Base-by-base conservation (phyloP, 2,329 filamentous ascomycete species). In the Monosporascus sp. region DNA sequence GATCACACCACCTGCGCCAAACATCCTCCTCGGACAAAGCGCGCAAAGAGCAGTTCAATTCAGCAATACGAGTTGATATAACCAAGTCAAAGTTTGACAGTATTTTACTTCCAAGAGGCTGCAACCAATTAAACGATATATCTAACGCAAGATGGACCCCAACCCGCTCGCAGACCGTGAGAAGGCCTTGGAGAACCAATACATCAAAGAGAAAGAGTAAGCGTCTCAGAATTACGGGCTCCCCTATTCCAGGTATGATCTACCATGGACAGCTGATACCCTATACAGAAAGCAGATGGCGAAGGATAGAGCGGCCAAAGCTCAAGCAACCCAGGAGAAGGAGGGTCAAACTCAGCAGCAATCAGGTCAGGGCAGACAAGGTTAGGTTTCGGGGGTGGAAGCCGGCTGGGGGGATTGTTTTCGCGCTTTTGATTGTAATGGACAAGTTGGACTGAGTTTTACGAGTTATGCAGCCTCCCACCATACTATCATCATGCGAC, bases 161-260 rank as follows among this genome's bases (percentile, higher is more conserved):
- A 66, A 64, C 28, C 64, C 64, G 1, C 60, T 66, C 9, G 55
- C 54, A 6, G 56, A 64, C 26, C 63, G 64, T 26, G 63, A 61
- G 46, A 63, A 65, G 57, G 63, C 64, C 20, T 24, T 65, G 15
- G 64, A 66, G 56, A 55, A 61, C 48, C 60, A 66, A 40, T 66
- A 58, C 18, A 63, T 66, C 49, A 56, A 55, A 28, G 60, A 65
- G 44, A 65, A 64, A 52, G 64, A 66, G 64, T 64, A 43, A 15
- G 62, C 50, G 2, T 11, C 17, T 15, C 43, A 17, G 5, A 11
- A 11, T 22, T 43, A n/a, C 7, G 7, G 18, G 7, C 17, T 22
- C 20, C 22, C 44, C 24, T 17, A 7, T 11, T 31, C 17, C 38
- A 18, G 6, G 38, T 41, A 41, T 18, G 9, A 3, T 22, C 35